A percentile compares a stretch with the other conserved stretches of the same genome.
These are phyloP conservation scores for Diplodia sapinea DNA, from an alignment of 2,329 filamentous ascomycete genomes.

Conservation along the genomic window DNA sequence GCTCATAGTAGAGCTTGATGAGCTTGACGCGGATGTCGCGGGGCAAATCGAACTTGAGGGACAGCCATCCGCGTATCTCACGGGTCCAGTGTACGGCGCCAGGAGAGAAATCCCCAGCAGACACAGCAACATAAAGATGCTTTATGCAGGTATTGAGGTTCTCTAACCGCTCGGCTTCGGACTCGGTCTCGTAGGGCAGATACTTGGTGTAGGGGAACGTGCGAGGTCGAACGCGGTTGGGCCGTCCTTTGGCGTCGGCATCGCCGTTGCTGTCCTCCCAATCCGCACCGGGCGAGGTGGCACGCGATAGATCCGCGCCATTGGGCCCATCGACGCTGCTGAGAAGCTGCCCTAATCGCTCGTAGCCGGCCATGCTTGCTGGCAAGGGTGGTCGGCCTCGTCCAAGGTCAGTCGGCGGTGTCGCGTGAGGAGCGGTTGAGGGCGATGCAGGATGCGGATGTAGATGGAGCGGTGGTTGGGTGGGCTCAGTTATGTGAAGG, in stretches of 20 bases:
- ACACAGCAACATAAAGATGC: slow-evolving; percentile 88
- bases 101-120: slow-evolving; percentile 90
- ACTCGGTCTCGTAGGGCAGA: slow-evolving; percentile 87
- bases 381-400: slow-evolving; percentile 24
- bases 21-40: slow-evolving; percentile 81
- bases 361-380: slow-evolving; percentile 45
- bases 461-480: slow-evolving; percentile 7
- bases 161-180: slow-evolving; percentile 74
- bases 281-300: slow-evolving; percentile 79
- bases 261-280: slow-evolving; percentile 60
- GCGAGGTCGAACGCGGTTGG: slow-evolving; percentile 76
- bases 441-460: slow-evolving; percentile 3
- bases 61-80: slow-evolving; percentile 93
- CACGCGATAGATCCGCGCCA: slow-evolving; percentile 76
- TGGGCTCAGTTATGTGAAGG: slow-evolving; percentile 5
- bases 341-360: slow-evolving; percentile 52
- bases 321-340: slow-evolving; percentile 42
- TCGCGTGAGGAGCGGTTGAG: slow-evolving; percentile 15
- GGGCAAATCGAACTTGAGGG: slow-evolving; percentile 95
- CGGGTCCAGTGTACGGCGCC: slow-evolving; percentile 96
- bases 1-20: slow-evolving; percentile 91
- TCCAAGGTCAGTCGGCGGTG: slow-evolving; percentile 15
- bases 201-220: slow-evolving; percentile 93
- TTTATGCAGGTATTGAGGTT: slow-evolving; percentile 88
- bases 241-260: slow-evolving; percentile 55